A percentile compares a stretch with the other conserved stretches of the same genome.
Conservation (phyloP, 176 grass and related monocot species). For the Triticum monococcum region DNA sequence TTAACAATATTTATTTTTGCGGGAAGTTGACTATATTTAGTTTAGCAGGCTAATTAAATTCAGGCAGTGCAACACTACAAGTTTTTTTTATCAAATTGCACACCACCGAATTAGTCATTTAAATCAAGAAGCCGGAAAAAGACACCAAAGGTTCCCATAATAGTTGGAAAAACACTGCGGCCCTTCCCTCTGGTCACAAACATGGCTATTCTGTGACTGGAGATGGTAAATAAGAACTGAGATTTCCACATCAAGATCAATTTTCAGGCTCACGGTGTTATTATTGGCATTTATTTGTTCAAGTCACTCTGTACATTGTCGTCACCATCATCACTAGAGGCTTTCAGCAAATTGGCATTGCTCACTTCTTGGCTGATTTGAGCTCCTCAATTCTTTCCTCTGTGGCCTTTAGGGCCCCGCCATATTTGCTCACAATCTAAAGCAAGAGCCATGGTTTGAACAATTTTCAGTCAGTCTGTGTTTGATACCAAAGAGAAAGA, state of each 20-base stretch:
- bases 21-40: too few relatives aligned
- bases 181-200: too few relatives aligned
- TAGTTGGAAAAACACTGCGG: too few relatives aligned
- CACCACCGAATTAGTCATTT: too few relatives aligned
- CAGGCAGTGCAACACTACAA: too few relatives aligned
- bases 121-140: too few relatives aligned
- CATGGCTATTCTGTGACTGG: too few relatives aligned
- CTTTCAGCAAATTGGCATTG: neutral
- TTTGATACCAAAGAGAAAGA: neutral
- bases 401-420: slow-evolving; percentile 71
- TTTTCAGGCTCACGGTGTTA: neutral
- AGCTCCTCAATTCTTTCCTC: slow-evolving; percentile 74
- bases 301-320: slow-evolving; percentile 15
- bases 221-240: neutral
- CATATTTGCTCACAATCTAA: slow-evolving; percentile 81
- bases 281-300: slow-evolving; percentile 1
- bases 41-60: too few relatives aligned
- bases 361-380: slow-evolving; percentile 46
- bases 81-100: too few relatives aligned
- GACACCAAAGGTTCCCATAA: too few relatives aligned
- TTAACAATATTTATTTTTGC: too few relatives aligned
- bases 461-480: neutral
- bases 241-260: neutral
- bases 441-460: neutral
- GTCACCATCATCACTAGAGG: neutral